phyloP scores from a whole-genome alignment of 1,139 yeast species.

The Nakaseomyces bracarensis region DNA sequence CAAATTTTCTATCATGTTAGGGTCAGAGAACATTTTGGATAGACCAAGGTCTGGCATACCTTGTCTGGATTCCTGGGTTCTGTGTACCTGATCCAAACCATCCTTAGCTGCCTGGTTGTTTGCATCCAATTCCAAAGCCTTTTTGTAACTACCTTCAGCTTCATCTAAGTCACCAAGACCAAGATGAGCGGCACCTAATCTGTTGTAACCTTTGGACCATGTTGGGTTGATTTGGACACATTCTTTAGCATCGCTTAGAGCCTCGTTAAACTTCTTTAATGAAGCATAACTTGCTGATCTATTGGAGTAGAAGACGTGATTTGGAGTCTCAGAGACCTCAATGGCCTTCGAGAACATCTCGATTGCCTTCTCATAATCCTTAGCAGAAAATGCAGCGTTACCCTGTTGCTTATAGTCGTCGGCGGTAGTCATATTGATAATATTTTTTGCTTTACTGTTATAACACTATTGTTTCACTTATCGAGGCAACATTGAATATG shows the following conservation, averaged over 20 bases:
- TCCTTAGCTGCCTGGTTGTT: slow-evolving; percentile 78
- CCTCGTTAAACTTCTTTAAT: slow-evolving; percentile 59
- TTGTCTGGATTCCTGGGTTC: slow-evolving; percentile 28
- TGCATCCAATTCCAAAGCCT: slow-evolving; percentile 78
- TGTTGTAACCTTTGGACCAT: slow-evolving; percentile 93
- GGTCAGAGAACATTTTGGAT: slow-evolving; percentile 72
- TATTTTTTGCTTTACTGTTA: too few species aligned
- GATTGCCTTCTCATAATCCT: slow-evolving; percentile 73
- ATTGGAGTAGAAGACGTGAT: slow-evolving; percentile 85
- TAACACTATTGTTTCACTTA: too few species aligned
- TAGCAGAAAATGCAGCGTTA: slow-evolving; percentile 83
- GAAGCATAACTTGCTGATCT: slow-evolving; percentile 92
- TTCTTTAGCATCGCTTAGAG: slow-evolving; percentile 74
- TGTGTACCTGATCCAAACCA: slow-evolving; percentile 61
- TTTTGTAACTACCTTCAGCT: slow-evolving; percentile 61
- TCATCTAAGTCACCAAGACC: slow-evolving; percentile 74
- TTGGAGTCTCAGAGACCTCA: slow-evolving; percentile 70
- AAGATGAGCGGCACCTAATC: slow-evolving; percentile 87
- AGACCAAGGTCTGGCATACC: slow-evolving; percentile 64
- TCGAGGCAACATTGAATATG: too few species aligned
- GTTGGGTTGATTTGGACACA: slow-evolving; percentile 69
- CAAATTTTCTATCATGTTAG: slow-evolving; percentile 66
- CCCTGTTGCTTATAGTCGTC: slow-evolving; percentile 78
- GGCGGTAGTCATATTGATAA: slow-evolving; percentile 41
- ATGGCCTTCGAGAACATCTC: slow-evolving; percentile 81